Conservation (phyloP, 768 basidiomycete genomes). For the Termitomyces sp. region DNA sequence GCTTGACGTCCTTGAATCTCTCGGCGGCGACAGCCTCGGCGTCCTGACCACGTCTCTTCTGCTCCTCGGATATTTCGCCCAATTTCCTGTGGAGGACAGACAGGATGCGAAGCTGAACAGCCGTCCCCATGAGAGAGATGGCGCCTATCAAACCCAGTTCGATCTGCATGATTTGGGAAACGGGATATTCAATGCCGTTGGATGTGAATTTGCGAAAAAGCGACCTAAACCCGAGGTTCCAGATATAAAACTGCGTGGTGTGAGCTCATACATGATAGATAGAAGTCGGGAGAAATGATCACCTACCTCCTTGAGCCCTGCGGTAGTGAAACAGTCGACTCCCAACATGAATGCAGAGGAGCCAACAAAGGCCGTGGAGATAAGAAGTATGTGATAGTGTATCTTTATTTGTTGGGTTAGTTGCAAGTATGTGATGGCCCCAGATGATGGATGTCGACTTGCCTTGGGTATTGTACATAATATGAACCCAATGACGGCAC, state of each 20-base stretch:
- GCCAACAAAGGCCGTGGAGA: slow-evolving; percentile 87
- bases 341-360: slow-evolving; percentile 89
- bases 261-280: background rate
- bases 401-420: slow-evolving; percentile 34
- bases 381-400: slow-evolving; percentile 83
- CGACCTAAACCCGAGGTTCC: slow-evolving; percentile 83
- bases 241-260: slow-evolving; percentile 77
- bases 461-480: slow-evolving; percentile 79
- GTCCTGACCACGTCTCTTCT: slow-evolving; percentile 66
- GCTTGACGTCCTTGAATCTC: slow-evolving; percentile 56
- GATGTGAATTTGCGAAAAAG: slow-evolving; percentile 76
- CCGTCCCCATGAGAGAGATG: slow-evolving; percentile 79
- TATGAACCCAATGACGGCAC: slow-evolving; percentile 75
- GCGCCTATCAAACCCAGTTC: slow-evolving; percentile 88
- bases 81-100: slow-evolving; percentile 76
- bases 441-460: slow-evolving; percentile 10
- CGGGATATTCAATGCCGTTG: slow-evolving; percentile 71
- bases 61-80: slow-evolving; percentile 74
- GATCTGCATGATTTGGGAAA: slow-evolving; percentile 89
- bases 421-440: slow-evolving; percentile 3
- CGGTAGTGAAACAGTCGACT: slow-evolving; percentile 90
- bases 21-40: slow-evolving; percentile 73
- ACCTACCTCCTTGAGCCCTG: slow-evolving; percentile 93
- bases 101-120: slow-evolving; percentile 87
- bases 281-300: slow-evolving; percentile 15